Evolutionary conservation across 805 yeast genomes (phyloP).

Genomic region (Ogataea thermomethanolica): DNA sequence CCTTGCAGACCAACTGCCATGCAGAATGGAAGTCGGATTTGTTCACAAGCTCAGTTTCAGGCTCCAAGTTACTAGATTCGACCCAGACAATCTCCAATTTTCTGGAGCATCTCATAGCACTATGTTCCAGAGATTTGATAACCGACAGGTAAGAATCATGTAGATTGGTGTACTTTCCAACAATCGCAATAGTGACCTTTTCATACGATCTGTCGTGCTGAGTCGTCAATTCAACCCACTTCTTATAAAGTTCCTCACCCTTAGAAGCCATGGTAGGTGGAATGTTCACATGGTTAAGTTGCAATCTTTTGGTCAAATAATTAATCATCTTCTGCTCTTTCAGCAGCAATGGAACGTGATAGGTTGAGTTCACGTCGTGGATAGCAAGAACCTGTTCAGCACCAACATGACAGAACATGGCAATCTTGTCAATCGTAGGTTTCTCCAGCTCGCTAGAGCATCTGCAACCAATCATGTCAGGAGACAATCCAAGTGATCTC

Average conservation of each 20-base stretch:
- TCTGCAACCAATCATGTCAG: slow-evolving; percentile 98
- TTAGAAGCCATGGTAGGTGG: slow-evolving; percentile 48
- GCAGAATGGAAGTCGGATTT: slow-evolving; percentile 87
- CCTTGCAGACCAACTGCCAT: slow-evolving; percentile 89
- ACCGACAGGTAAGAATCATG: slow-evolving; percentile 95
- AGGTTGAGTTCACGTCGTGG: slow-evolving; percentile 94
- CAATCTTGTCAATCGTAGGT: slow-evolving; percentile 90
- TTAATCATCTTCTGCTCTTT: slow-evolving; percentile 81
- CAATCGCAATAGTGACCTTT: slow-evolving; percentile 89
- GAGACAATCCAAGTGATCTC: slow-evolving; percentile 90
- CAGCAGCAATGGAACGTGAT: slow-evolving; percentile 92
- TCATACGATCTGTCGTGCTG: slow-evolving; percentile 81
- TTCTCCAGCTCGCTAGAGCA: slow-evolving; percentile 79
- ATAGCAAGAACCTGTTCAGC: slow-evolving; percentile 97
- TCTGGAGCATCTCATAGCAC: slow-evolving; percentile 85
- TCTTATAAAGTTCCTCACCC: slow-evolving; percentile 66
- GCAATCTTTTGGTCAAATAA: slow-evolving; percentile 66
- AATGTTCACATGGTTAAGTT: slow-evolving; percentile 47
- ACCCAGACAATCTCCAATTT: slow-evolving; percentile 92
- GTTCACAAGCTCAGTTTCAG: slow-evolving; percentile 55
- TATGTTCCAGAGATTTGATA: slow-evolving; percentile 91
- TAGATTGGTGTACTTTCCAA: slow-evolving; percentile 94
- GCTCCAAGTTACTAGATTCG: slow-evolving; percentile 88
- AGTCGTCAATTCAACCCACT: slow-evolving; percentile 79
- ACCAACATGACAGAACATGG: slow-evolving; percentile 99